Base-by-base conservation (phyloP, 2,329 filamentous ascomycete genomes). In the Colletotrichum lupini region DNA sequence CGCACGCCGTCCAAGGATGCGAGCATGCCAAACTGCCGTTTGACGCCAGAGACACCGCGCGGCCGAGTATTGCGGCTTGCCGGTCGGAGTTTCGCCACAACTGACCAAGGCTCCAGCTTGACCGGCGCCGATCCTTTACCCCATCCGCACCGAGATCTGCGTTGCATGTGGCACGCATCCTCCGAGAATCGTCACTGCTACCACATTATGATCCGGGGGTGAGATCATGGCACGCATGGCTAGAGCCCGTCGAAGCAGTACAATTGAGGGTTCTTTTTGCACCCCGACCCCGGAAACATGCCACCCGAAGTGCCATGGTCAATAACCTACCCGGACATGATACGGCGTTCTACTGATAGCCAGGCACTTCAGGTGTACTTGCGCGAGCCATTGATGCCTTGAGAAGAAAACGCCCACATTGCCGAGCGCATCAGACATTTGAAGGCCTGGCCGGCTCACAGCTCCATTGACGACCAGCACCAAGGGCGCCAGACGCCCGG, bases 41-140 rank as follows among this genome's bases (percentile, higher is more conserved):
- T 26, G 30, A 22, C 22, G 28, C 35, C 32, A 56, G 49, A 32
- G 9, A 49, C 14, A 22, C 30, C 37, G 52, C 53, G 52, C 30
- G 58, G 59, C 69, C 69, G 52, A 46, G 37, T 37, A 55, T 46
- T 37, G 32, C 59, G 59, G 60, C 67, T 63, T 59, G 65, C 24
- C 59, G 60, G 66, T 64, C 53, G 67, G n/a, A 37, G 22, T 24
- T 65, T 73, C 37, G 70, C 70, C 70, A 73, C 70, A 65, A 5
- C 22, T 22, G 56, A 35, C 55, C 58, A 49, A 22, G 35, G n/a
- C 42, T 53, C 32, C 22, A 56, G 52, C 37, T 60, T 64, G 65
- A 73, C 67, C 60, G 60, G 67, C 35, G 70, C 49, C 61, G 60
- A 73, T 73, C 70, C 58, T 66, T 61, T 49, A 70, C 67, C 70